Base-by-base conservation (phyloP, 805 yeast species). In the Wickerhamomyces bisporus region DNA sequence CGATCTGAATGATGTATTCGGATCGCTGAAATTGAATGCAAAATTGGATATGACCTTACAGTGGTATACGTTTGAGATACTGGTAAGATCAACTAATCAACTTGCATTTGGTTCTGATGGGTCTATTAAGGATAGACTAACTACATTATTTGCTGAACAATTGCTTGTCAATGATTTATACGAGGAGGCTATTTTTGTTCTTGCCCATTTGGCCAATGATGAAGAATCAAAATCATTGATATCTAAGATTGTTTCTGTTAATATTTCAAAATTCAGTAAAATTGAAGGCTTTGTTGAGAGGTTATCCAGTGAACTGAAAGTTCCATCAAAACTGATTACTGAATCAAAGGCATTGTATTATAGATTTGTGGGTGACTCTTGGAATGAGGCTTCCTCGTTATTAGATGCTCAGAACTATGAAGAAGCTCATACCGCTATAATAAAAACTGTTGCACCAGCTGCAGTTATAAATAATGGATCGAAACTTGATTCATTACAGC, bases 371-470 rank as follows among this genome's bases (percentile, higher is more conserved):
- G 77, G 73, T 3, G 72, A 82, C 35, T 71, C 65, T 47, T 66
- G 79, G 61, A 64, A 71, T 13, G 87, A 86, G 48, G 77, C 80
- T 1, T 65, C 70, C 32, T 75, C 80, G 21, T 70, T 82, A 32
- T 60, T 86, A 1, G 68, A 66, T 11, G 95, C 95, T 0, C 66
- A 64, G 10, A 57, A 71, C 35, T 75, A 74, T 64, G 65, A 60
- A 0, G 78, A 75, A 28, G 95, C 96, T 0, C 93, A 86, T 50
- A 54, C 61, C 2, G 61, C 76, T 1, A 60, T 86, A 4, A 49
- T 79, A 8, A 53, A 63, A 1, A 56, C 67, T 3, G 81, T 87
- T 23, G 98, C 91, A 0, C 98, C 98, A 8, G 57, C 60, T 12
- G 73, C 81, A 3, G 75, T 89, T 1, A 71, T 80, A 13, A 66